phyloP scores from a whole-genome alignment of 208 protist species.

The Strigomonas culicis region DNA sequence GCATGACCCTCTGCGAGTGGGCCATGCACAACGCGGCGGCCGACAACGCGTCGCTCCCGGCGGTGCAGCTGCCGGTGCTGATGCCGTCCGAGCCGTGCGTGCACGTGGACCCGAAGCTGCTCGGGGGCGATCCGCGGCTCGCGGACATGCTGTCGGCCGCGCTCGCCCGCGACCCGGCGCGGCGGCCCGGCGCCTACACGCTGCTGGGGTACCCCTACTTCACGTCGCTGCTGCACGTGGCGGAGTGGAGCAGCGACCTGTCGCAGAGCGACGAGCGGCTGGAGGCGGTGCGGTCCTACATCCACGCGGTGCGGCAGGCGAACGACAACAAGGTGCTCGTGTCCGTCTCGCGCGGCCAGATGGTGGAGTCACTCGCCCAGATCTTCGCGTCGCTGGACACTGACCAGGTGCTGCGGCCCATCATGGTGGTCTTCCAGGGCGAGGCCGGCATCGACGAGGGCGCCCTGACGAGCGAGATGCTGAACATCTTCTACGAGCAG shows the following conservation, averaged over 20 bases:
- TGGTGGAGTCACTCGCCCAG: conserved; percentile 59
- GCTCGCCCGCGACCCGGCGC: conserved; percentile 28
- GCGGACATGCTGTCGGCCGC: conserved; percentile 37
- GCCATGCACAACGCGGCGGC: conserved; percentile 60
- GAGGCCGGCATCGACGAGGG: conserved; percentile 70
- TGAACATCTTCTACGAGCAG: conserved; percentile 70
- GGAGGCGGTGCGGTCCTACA: conserved; percentile 56
- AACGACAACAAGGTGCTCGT: conserved; percentile 39
- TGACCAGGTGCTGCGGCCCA: conserved; percentile 36
- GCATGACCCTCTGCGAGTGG: conserved; percentile 52
- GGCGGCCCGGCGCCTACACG: conserved; percentile 39
- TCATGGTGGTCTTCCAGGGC: conserved; percentile 75
- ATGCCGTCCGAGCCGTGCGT: conserved; percentile 25
- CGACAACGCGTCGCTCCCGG: conserved; percentile 21
- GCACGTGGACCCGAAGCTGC: conserved; percentile 29
- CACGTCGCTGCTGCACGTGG: conserved; percentile 24
- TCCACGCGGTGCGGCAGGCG: conserved; percentile 42
- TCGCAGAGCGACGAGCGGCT: conserved; percentile 50
- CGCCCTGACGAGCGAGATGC: conserved; percentile 66
- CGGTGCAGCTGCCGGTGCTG: conserved; percentile 34
- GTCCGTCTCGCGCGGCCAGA: conserved; percentile 52
- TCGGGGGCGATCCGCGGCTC: conserved; percentile 61
- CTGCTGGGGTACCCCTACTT: conserved; percentile 68
- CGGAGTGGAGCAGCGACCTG: conserved; percentile 23
- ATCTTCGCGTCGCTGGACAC: conserved; percentile 42